Base-by-base conservation (phyloP, 176 grass and related monocot species). In the Raddia guianensis region DNA sequence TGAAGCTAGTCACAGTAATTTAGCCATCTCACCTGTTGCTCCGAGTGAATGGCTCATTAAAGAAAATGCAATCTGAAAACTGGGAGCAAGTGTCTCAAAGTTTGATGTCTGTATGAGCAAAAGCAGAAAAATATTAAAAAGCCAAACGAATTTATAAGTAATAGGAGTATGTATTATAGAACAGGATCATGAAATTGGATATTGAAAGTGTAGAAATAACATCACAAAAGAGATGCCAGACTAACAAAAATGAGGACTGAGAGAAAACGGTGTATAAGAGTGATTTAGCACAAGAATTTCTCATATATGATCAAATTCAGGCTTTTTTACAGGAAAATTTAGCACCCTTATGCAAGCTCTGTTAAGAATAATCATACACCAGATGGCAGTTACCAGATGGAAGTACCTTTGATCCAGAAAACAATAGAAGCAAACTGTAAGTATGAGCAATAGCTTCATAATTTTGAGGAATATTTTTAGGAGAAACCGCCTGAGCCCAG, bases 391-490 rank as follows among this genome's bases (percentile, higher is more conserved):
- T n/a, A 55, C 53, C 20, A 55, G 32, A 50, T 76, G 45, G 32
- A 53, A 68, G 18, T 92, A 97, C 95, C 95, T 94, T 97, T 52
- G 83, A 80, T 85, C 92, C 86, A 70, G 76, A 92, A 84, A 97
- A 97, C 44, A 97, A 76, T 61, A 97, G 81, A 75, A 87, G 85
- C 77, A 97, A 80, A 83, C 95, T 86, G 74, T 92, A 97, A 66
- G 91, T 92, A 90, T 97, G 87, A 82, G 91, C 91, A 89, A 94
- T 94, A 21, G 95, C 95, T 91, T 97, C 91, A 78, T 94, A 97
- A 56, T 94, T 97, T 43, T 82, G 64, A 70, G 91, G 95, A 85
- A 72, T 73, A 85, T 94, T 97, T 87, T 80, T 62, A 74, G 63
- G 88, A 55, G 87, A 97, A 67, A 70, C 81, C 12, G 91, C 95